Evolutionary conservation across 371 early-diverging fungal genomes (phyloP).

Genomic region (Saksenaea oblongispora): DNA sequence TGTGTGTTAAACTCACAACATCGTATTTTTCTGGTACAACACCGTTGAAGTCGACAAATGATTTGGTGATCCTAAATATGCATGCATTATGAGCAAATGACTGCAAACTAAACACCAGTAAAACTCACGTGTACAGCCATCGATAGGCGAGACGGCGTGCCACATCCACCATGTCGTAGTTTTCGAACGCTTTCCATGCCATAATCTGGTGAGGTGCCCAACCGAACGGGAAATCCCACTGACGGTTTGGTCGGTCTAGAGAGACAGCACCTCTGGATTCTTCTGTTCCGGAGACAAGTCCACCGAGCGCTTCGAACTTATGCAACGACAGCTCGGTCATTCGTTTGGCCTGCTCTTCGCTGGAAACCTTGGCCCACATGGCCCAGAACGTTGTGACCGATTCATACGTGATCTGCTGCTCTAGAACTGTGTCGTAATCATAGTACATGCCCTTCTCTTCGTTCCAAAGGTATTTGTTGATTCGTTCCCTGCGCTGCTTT

Average conservation of each 20-base stretch:
- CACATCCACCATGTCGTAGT: slow-evolving; percentile 80
- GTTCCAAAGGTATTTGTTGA: slow-evolving; percentile 75
- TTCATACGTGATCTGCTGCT: slow-evolving; percentile 63
- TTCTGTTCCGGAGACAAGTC: slow-evolving; percentile 89
- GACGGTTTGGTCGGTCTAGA: slow-evolving; percentile 88
- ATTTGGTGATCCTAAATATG: slow-evolving; percentile 72
- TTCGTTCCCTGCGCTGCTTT: slow-evolving; percentile 52
- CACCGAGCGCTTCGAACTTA: slow-evolving; percentile 86
- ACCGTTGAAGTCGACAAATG: slow-evolving; percentile 97
- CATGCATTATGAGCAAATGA: background rate
- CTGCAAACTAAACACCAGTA: background rate
- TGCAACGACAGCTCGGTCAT: slow-evolving; percentile 56
- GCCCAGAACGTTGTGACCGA: slow-evolving; percentile 76
- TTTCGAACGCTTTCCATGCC: slow-evolving; percentile 89
- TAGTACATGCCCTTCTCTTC: slow-evolving; percentile 56
- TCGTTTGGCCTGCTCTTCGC: slow-evolving; percentile 62
- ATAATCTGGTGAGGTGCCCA: slow-evolving; percentile 99
- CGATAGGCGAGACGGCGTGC: slow-evolving; percentile 88
- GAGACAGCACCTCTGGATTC: slow-evolving; percentile 77
- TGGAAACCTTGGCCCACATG: slow-evolving; percentile 75
- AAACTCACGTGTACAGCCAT: slow-evolving; percentile 87
- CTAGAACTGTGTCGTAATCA: slow-evolving; percentile 63
- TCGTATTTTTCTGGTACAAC: slow-evolving; percentile 98
- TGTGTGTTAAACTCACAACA: slow-evolving; percentile 89
- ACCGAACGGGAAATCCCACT: slow-evolving; percentile 96